A percentile compares a stretch with the other conserved stretches of the same genome.
phyloP scores from a whole-genome alignment of 2,329 filamentous ascomycete genomes.

The Pseudofabraea citricarpa region DNA sequence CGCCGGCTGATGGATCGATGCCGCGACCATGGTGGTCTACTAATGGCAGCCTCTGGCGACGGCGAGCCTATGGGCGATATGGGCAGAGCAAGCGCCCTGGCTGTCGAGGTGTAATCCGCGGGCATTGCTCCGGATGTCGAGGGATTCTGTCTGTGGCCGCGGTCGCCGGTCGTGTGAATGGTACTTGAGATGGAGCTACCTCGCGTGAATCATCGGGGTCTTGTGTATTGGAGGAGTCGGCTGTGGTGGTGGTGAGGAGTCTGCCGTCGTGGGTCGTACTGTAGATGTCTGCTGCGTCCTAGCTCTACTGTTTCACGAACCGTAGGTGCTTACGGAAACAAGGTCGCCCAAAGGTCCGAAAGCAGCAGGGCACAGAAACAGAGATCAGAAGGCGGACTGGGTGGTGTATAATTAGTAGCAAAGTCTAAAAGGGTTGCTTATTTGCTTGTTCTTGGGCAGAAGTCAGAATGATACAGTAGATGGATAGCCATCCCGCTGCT shows the following conservation, averaged over 20 bases:
- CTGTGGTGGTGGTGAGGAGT: slow-evolving; percentile 1
- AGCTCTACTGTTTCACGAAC: too few species aligned
- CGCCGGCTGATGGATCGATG: slow-evolving; percentile 32
- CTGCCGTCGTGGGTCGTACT: too few species aligned
- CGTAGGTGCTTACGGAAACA: too few species aligned
- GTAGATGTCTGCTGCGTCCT: too few species aligned
- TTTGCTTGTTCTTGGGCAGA: too few species aligned
- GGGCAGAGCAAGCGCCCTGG: slow-evolving; percentile 42
- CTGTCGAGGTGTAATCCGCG: slow-evolving; percentile 45
- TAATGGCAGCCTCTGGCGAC: slow-evolving; percentile 30
- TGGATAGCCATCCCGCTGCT: too few species aligned
- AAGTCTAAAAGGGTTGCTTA: too few species aligned
- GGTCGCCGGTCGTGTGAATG: not conserved
- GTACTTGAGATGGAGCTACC: slow-evolving; percentile 2
- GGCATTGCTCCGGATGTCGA: slow-evolving; percentile 36
- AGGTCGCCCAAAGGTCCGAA: too few species aligned
- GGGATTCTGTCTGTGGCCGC: not conserved
- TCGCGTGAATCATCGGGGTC: slow-evolving; percentile 1
- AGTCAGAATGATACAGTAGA: too few species aligned
- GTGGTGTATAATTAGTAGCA: too few species aligned
- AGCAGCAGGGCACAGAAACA: too few species aligned
- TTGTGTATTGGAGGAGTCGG: not conserved
- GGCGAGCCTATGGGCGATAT: slow-evolving; percentile 42
- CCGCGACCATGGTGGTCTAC: slow-evolving; percentile 47
- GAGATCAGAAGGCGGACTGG: too few species aligned